Conservation (phyloP, 2,329 filamentous ascomycete species). For the Daldinia sp. region DNA sequence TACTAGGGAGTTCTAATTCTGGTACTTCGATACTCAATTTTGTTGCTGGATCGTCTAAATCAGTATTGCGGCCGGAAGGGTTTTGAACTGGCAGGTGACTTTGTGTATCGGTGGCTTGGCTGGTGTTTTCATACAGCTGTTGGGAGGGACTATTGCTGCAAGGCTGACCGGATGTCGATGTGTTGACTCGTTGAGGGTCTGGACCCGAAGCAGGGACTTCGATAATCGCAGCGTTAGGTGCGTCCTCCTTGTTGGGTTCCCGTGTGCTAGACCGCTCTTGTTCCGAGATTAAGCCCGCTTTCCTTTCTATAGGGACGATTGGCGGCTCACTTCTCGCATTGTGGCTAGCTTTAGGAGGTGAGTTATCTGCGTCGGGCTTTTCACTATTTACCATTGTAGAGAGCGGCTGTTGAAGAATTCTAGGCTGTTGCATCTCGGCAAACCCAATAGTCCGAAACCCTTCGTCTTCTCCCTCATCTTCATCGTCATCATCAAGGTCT, state of each 20-base stretch:
- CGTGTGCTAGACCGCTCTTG: background rate
- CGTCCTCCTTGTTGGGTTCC: background rate
- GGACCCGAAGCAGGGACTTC: constrained; percentile 35
- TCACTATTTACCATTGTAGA: constrained; percentile 16
- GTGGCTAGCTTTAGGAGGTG: background rate
- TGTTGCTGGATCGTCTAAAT: background rate
- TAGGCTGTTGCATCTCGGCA: constrained; percentile 72
- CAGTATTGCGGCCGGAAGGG: background rate
- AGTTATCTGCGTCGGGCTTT: background rate
- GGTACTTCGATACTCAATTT: constrained; percentile 1
- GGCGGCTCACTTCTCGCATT: background rate
- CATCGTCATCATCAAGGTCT: constrained; percentile 67
- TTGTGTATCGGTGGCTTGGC: constrained; percentile 31
- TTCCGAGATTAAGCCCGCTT: background rate
- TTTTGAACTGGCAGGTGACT: constrained; percentile 14
- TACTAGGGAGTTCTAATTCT: constrained; percentile 6
- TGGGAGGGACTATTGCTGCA: constrained; percentile 44
- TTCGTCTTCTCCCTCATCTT: constrained; percentile 62
- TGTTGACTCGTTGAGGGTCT: constrained; percentile 29
- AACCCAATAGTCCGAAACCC: constrained; percentile 69
- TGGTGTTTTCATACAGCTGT: constrained; percentile 42
- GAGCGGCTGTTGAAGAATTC: constrained; percentile 63
- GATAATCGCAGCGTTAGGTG: constrained; percentile 18
- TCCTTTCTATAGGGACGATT: background rate
- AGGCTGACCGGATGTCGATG: constrained; percentile 39